These are phyloP conservation scores for Globisporangium acanthophoron DNA, from an alignment of 352 stramenopile species.

Conservation along the genomic window DNA sequence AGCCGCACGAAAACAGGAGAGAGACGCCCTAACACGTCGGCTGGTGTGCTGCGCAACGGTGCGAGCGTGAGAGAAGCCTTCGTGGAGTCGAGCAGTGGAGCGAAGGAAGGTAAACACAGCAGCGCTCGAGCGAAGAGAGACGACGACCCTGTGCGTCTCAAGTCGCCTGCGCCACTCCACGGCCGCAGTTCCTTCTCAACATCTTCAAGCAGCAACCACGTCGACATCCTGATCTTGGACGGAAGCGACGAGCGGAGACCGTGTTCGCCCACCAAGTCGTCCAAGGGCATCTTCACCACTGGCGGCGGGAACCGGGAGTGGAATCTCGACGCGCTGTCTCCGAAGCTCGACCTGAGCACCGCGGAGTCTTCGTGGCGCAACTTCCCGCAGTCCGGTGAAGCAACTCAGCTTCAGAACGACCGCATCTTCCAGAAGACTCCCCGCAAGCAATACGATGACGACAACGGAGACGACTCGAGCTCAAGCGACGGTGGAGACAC, in stretches of 20 bases:
- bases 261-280: slow-evolving; percentile 48
- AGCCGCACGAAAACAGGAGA: slow-evolving; percentile 12
- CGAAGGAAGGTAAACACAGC: neutral
- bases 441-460: slow-evolving; percentile 4
- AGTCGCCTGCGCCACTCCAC: slow-evolving; percentile 4
- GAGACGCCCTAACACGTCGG: slow-evolving; percentile 45
- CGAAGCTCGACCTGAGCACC: slow-evolving; percentile 40
- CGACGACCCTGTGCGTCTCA: neutral
- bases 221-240: slow-evolving; percentile 61
- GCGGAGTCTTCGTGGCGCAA: slow-evolving; percentile 27
- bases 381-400: slow-evolving; percentile 6
- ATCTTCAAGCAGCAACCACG: slow-evolving; percentile 6
- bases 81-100: slow-evolving; percentile 23
- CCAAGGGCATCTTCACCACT: slow-evolving; percentile 39
- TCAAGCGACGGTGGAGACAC: slow-evolving; percentile 39
- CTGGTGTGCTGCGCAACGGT: slow-evolving; percentile 36
- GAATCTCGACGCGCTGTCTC: slow-evolving; percentile 56
- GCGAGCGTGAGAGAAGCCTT: slow-evolving; percentile 48
- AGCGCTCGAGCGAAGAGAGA: neutral
- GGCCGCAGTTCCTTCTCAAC: slow-evolving; percentile 11
- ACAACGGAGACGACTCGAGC: slow-evolving; percentile 13
- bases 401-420: slow-evolving; percentile 28
- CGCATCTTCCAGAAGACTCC: slow-evolving; percentile 23
- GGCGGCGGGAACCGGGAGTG: slow-evolving; percentile 28
- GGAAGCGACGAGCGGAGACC: slow-evolving; percentile 34